These are phyloP conservation scores for Scheffersomyces ergatensis DNA, from an alignment of 805 yeast genomes.

Conservation along the genomic window DNA sequence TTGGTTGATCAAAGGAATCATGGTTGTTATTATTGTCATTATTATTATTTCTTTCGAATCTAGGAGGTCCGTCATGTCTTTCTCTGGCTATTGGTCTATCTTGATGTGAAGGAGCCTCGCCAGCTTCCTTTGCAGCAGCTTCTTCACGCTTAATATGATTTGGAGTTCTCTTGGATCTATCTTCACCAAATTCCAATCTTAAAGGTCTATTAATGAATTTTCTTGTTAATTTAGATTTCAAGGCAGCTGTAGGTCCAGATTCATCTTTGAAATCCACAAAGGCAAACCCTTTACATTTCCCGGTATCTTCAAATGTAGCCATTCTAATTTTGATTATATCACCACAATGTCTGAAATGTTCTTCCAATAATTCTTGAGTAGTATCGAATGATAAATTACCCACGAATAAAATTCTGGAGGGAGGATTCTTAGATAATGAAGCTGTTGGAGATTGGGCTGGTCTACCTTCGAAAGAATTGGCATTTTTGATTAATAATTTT, in stretches of 20 bases:
- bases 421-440: constrained; percentile 70
- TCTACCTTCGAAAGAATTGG: constrained; percentile 82
- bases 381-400: constrained; percentile 94
- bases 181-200: constrained; percentile 93
- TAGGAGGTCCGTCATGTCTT: constrained; percentile 4
- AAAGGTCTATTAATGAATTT: constrained; percentile 70
- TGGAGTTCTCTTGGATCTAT: constrained; percentile 77
- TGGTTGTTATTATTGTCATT: constrained; percentile 8
- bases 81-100: constrained; percentile 6
- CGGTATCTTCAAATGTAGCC: constrained; percentile 97
- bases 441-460: constrained; percentile 52
- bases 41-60: constrained; percentile 4
- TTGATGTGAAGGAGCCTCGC: too few relatives aligned
- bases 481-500: constrained; percentile 78
- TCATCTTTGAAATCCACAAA: constrained; percentile 83
- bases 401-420: constrained; percentile 83
- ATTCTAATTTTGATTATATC: constrained; percentile 80
- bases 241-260: constrained; percentile 78
- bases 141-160: constrained; percentile 26
- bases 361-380: constrained; percentile 70
- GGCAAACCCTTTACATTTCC: constrained; percentile 96
- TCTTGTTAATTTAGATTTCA: constrained; percentile 66
- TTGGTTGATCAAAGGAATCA: constrained; percentile 3
- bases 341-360: constrained; percentile 89
- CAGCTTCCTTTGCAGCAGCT: constrained; percentile 8